Base-by-base conservation (phyloP, 345 rosid genomes). In the Noccaea bulbosa region DNA sequence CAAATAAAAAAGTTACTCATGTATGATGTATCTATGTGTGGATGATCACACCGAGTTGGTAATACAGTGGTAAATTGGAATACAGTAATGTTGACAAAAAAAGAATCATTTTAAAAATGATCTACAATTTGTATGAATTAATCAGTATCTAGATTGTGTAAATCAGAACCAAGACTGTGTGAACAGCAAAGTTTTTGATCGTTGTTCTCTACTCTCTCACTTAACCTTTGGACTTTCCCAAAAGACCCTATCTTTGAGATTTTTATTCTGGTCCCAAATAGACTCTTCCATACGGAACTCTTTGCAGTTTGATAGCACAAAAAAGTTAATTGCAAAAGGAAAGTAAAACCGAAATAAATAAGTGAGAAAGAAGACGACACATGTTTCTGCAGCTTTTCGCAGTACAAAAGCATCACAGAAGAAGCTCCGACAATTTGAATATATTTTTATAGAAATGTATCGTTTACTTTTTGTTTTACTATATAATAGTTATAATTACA, bases 121-220 rank as follows among this genome's bases (percentile, higher is more conserved):
- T 69, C 47, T 15, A 6, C 0, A 47, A 59, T 58, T 45, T 64
- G 3, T 20, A 5, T 35, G 0, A 27, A 30, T 30, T 0, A 39
- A 50, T 44, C 45, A 50, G 9, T 40, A 5, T 22, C 60, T 49
- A 70, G 60, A 51, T 62, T 71, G 15, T 71, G 75, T 52, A 33
- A 20, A 52, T 62, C 69, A 62, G 48, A 71, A 62, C 46, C 59
- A 71, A 71, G 69, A 71, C 34, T 51, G 38, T 51, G 38, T 62
- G 62, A 52, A 61, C 37, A 62, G 67, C 3, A 27, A 60, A 30
- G 48, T 27, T 40, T 40, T 34, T 62, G 54, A 22, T 10, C 50
- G 8, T 7, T 72, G 11, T 53, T 63, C 46, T 63, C 50, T 32
- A 55, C 51, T 65, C 52, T 38, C 38, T 12, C 45, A 46, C 34